Evolutionary conservation across 2,329 filamentous ascomycete genomes (phyloP).

Genomic region (Colletotrichum orchidophilum): DNA sequence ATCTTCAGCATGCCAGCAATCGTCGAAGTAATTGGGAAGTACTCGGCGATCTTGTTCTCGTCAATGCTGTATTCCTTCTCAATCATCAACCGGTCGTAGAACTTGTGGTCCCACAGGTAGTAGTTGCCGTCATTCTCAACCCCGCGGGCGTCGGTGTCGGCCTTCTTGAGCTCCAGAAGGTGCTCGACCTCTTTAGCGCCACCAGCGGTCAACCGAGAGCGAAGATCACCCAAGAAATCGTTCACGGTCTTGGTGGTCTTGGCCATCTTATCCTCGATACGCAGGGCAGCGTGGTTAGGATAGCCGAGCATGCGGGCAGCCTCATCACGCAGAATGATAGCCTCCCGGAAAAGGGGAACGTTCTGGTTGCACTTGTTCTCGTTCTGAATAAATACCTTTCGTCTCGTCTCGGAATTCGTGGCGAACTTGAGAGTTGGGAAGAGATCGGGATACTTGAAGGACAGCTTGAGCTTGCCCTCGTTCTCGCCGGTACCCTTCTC

Average conservation of each 20-base stretch:
- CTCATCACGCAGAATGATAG: slow-evolving; percentile 64
- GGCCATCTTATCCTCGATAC: slow-evolving; percentile 68
- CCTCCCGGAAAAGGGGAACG: slow-evolving; percentile 59
- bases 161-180: slow-evolving; percentile 79
- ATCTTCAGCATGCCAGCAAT: slow-evolving; percentile 83
- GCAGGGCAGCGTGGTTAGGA: slow-evolving; percentile 64
- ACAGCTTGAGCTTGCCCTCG: slow-evolving; percentile 78
- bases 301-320: slow-evolving; percentile 65
- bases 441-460: slow-evolving; percentile 86
- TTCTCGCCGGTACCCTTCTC: slow-evolving; percentile 78
- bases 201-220: slow-evolving; percentile 72
- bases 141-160: slow-evolving; percentile 69
- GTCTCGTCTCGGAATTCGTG: slow-evolving; percentile 73
- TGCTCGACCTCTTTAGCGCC: slow-evolving; percentile 76
- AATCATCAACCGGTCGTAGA: slow-evolving; percentile 82
- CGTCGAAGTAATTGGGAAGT: slow-evolving; percentile 80
- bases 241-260: slow-evolving; percentile 65
- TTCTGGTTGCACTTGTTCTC: slow-evolving; percentile 83
- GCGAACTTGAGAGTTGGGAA: slow-evolving; percentile 84
- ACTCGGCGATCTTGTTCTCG: slow-evolving; percentile 82
- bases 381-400: slow-evolving; percentile 76
- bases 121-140: slow-evolving; percentile 73
- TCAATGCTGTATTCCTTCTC: slow-evolving; percentile 84
- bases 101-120: slow-evolving; percentile 85
- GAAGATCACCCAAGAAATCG: slow-evolving; percentile 72